phyloP scores from a whole-genome alignment of 805 yeast species.

The Cyberlindnera xylosilytica region DNA sequence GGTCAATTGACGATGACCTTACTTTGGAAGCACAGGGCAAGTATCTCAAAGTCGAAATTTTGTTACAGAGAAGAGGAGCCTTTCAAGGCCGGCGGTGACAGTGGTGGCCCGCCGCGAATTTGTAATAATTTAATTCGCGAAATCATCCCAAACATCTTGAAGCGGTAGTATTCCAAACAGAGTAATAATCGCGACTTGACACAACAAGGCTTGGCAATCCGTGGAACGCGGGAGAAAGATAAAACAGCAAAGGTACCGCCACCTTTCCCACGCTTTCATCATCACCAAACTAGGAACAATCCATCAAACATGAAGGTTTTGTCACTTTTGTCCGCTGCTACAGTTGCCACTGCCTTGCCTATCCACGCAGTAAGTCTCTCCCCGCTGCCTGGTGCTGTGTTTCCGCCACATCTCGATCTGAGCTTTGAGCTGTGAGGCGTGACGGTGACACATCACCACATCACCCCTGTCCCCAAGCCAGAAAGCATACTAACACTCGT shows the following conservation, averaged over 20 bases:
- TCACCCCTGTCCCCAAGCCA: too few relatives aligned
- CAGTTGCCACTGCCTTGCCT: slow-evolving; percentile 23
- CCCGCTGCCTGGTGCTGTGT: background rate
- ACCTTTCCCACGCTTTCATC: background rate
- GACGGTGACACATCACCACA: background rate
- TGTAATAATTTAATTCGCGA: too few relatives aligned
- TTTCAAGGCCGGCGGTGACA: too few relatives aligned
- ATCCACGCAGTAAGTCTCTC: slow-evolving; percentile 24
- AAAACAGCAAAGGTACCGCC: background rate
- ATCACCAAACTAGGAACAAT: background rate
- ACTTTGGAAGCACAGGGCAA: too few relatives aligned
- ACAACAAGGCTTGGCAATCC: background rate
- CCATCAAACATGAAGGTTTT: slow-evolving; percentile 20
- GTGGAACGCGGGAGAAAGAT: background rate
- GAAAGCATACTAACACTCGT: slow-evolving; percentile 3
- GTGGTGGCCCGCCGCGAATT: too few relatives aligned
- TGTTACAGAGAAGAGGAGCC: too few relatives aligned
- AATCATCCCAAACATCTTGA: too few relatives aligned
- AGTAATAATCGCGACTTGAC: background rate
- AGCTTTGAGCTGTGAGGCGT: background rate
- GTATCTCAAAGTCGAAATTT: too few relatives aligned
- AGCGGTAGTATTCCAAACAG: too few relatives aligned
- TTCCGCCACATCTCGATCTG: background rate
- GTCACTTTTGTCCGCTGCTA: slow-evolving; percentile 16
- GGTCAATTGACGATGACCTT: too few relatives aligned